These are phyloP conservation scores for Amanita rubescens DNA, from an alignment of 768 basidiomycete species.

Conservation along the genomic window DNA sequence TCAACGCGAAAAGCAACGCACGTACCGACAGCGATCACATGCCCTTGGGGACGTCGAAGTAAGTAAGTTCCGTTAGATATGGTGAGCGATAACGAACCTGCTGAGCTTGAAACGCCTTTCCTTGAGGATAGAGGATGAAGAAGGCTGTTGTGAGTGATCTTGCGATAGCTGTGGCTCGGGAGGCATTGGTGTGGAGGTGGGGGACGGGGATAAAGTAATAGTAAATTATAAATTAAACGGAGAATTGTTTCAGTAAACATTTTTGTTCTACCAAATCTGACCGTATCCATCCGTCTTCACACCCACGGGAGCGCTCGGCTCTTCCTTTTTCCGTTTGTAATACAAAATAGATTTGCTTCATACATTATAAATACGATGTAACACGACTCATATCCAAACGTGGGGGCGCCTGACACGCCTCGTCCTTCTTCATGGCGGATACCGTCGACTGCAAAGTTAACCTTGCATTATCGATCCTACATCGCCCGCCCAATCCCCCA, in stretches of 20 bases:
- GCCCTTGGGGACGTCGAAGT: constrained; percentile 45
- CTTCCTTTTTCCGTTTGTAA: background rate
- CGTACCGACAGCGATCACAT: constrained; percentile 88
- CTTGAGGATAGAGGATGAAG: constrained; percentile 49
- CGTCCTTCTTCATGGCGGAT: too few species aligned
- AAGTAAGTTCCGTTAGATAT: background rate
- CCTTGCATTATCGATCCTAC: constrained; percentile 21
- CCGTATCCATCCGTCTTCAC: background rate
- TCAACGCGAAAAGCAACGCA: background rate
- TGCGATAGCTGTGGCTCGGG: background rate
- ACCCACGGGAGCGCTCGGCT: background rate
- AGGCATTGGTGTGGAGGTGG: constrained; percentile 25
- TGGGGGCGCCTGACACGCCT: too few species aligned
- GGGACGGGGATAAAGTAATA: too few species aligned
- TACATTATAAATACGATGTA: constrained; percentile 1
- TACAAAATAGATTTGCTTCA: background rate
- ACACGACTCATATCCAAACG: background rate
- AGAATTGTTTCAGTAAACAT: too few species aligned
- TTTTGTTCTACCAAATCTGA: too few species aligned
- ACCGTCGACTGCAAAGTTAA: too few species aligned
- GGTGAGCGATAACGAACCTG: constrained; percentile 44
- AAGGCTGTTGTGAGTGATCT: background rate
- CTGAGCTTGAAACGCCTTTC: constrained; percentile 84
- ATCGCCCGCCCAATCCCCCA: constrained; percentile 36
- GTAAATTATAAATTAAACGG: too few species aligned